A percentile compares a stretch with the other conserved stretches of the same genome.
Evolutionary conservation across 2,329 filamentous ascomycete species (phyloP).

Genomic region (Zasmidium cellare): DNA sequence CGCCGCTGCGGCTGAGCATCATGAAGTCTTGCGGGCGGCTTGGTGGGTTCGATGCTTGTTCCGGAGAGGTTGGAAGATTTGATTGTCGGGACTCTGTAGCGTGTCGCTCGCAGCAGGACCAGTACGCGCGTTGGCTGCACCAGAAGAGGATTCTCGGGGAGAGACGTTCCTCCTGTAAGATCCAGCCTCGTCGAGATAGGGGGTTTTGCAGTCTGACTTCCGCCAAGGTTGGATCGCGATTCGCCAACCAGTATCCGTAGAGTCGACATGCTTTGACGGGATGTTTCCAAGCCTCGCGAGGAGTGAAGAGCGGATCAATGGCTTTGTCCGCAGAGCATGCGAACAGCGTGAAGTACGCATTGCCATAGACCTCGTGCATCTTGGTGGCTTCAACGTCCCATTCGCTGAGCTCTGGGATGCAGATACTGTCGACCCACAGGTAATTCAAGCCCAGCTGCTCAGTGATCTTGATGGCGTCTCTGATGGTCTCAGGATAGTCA

Average conservation of each 20-base stretch:
- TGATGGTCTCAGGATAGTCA: conserved; percentile 1
- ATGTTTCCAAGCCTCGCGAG: conserved; percentile 5
- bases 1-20: neutral
- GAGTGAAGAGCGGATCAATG: conserved; percentile 1
- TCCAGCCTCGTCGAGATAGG: conserved; percentile 1
- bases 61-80: neutral
- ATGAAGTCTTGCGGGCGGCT: conserved; percentile 2
- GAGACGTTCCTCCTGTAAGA: conserved; percentile 6
- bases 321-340: conserved; percentile 1
- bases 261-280: neutral
- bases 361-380: conserved; percentile 14
- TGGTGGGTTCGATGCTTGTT: neutral
- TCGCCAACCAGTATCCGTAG: conserved; percentile 2
- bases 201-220: neutral
- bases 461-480: conserved; percentile 2
- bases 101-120: conserved; percentile 1
- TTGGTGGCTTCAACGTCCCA: conserved; percentile 6
- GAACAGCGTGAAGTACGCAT: conserved; percentile 7
- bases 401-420: conserved; percentile 1
- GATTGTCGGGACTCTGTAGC: neutral
- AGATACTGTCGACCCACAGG: conserved; percentile 5
- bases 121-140: conserved; percentile 5
- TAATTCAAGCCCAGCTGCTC: neutral
- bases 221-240: neutral
- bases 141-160: conserved; percentile 5